Evolutionary conservation across 495 filamentous ascomycete genomes (phyloP).

Genomic region (Xylaria telfairii): DNA sequence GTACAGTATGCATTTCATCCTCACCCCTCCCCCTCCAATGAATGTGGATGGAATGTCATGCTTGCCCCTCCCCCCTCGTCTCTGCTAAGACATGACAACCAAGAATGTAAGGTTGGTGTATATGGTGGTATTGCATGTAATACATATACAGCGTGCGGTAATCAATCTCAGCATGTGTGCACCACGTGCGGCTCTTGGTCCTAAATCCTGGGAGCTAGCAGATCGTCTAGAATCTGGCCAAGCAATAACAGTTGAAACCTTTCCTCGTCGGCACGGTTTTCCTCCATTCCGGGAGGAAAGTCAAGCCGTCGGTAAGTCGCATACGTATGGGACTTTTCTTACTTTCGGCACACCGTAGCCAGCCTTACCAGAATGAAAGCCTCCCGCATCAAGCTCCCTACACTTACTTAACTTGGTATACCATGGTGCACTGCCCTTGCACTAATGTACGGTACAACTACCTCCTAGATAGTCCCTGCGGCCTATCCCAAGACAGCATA

Average conservation of each 20-base stretch:
- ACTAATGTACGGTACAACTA: background rate
- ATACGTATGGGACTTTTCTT: slow-evolving; percentile 8
- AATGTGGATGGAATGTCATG: background rate
- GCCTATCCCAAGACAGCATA: background rate
- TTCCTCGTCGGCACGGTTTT: background rate
- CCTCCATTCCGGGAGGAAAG: background rate
- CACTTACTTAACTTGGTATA: background rate
- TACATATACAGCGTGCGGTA: background rate
- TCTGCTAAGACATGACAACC: background rate
- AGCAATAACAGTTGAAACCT: background rate
- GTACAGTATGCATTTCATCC: slow-evolving; percentile 1
- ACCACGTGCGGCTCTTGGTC: slow-evolving; percentile 11
- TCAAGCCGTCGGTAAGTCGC: background rate
- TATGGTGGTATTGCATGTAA: background rate
- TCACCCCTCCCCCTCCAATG: background rate
- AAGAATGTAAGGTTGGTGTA: background rate
- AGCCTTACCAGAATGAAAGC: slow-evolving; percentile 13
- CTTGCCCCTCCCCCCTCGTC: background rate
- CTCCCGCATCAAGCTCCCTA: background rate
- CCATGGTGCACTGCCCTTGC: background rate
- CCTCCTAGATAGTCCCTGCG: no score
- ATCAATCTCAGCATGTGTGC: slow-evolving; percentile 6
- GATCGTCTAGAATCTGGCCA: background rate
- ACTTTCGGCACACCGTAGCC: background rate
- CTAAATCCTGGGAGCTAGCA: background rate